Evolutionary conservation across 2,329 filamentous ascomycete genomes (phyloP).

Genomic region (Hypoxylon sp.): DNA sequence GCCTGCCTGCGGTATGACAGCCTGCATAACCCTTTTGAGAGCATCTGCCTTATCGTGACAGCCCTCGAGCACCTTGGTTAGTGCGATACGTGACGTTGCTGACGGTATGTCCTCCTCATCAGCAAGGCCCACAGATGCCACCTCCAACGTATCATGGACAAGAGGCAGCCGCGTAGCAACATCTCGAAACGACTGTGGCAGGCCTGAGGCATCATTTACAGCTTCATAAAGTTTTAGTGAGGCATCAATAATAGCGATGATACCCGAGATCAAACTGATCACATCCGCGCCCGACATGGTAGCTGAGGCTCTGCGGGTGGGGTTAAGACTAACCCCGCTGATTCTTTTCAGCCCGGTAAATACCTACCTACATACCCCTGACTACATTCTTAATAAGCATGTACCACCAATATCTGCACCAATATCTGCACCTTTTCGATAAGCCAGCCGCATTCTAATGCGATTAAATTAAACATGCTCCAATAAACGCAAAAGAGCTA

Average conservation of each 20-base stretch:
- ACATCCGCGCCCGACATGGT: constrained; percentile 25
- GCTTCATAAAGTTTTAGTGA: constrained; percentile 49
- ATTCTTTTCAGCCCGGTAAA: not conserved
- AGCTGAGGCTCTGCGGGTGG: not conserved
- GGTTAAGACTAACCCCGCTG: not conserved
- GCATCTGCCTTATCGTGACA: constrained; percentile 5
- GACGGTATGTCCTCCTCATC: constrained; percentile 37
- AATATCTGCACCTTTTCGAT: constrained; percentile 1
- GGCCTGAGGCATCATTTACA: constrained; percentile 43
- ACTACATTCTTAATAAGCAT: no score
- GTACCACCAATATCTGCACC: not conserved
- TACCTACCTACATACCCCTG: no score
- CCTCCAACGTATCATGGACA: constrained; percentile 44
- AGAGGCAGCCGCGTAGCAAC: constrained; percentile 49
- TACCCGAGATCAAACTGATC: constrained; percentile 49
- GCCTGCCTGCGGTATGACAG: constrained; percentile 41
- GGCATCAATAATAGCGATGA: constrained; percentile 51
- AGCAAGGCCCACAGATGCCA: constrained; percentile 41
- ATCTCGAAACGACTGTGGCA: constrained; percentile 49
- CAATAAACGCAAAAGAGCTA: not conserved
- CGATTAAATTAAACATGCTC: not conserved
- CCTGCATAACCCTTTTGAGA: constrained; percentile 46
- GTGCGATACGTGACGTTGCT: constrained; percentile 9
- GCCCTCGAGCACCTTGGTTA: constrained; percentile 12
- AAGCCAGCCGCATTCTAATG: not conserved